Base-by-base conservation (phyloP, 1,284 basidiomycete species). In the Athelia sp. region DNA sequence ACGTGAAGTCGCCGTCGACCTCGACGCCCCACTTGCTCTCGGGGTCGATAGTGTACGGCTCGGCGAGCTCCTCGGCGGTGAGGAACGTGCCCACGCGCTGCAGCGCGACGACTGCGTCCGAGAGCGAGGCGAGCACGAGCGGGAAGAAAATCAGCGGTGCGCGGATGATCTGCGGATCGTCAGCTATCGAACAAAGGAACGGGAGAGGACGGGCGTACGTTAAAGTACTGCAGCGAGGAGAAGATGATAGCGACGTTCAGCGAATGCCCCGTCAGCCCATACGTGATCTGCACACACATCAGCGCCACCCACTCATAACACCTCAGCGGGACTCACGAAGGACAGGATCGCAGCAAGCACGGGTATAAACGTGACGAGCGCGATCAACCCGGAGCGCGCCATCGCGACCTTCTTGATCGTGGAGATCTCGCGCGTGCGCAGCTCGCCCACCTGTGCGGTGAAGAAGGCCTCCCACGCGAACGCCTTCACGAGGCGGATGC, bases 381-480 rank as follows among this genome's bases (percentile, higher is more conserved):
- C 75, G 6, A 61, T 50, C 3, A 57, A 29, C 9, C 19, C 44
- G 19, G 52, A 48, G 21, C 45, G 32, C 9, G 53, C 57, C n/a
- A 78, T 56, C 80, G 75, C 72, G 23, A 72, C 64, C 46, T 64
- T 74, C 45, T 72, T 64, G 45, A 84, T 69, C 13, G 75, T 72
- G 14, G 61, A 61, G 43, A 87, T 67, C 56, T 88, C 86, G 38
- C 71, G 62, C 48, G 66, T 62, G 18, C 86, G 68, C 48, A 84
- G 62, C 1, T 60, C 62, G 9, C 69, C n/a, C 69, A 87, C 78
- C 52, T 79, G 74, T 22, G 72, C 59, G 0, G 68, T 69, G 56
- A 87, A 91, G 61, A 88, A 84, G 13, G 61, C 54, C 61, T 86
- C 82, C 80, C 79, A 83, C 0, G 75, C 78, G 56, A 79, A 84